Conservation (phyloP, 2,329 filamentous ascomycete genomes). For the Dothideomycetidae sp. region DNA sequence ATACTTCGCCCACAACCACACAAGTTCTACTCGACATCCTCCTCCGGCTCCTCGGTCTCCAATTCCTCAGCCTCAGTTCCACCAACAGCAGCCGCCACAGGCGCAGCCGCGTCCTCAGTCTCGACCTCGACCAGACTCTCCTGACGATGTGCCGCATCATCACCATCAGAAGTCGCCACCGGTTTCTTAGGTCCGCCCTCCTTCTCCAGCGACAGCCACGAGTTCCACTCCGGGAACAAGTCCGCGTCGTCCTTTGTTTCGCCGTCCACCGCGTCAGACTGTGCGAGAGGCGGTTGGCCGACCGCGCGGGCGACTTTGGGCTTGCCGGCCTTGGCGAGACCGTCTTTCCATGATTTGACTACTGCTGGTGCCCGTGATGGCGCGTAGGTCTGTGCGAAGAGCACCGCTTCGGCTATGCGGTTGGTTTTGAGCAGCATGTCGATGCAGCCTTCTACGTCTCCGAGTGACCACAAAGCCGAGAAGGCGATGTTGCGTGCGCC, state of each 20-base stretch:
- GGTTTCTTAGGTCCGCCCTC: conserved; percentile 42
- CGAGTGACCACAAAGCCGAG: conserved; percentile 74
- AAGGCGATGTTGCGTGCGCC: conserved; percentile 89
- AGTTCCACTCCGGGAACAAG: conserved; percentile 92
- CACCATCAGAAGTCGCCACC: conserved; percentile 23
- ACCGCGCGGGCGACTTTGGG: conserved; percentile 70
- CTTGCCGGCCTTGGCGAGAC: conserved; percentile 72
- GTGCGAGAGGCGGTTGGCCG: conserved; percentile 54
- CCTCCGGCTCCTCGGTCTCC: background rate
- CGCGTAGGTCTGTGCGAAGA: conserved; percentile 93
- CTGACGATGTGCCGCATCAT: conserved; percentile 10
- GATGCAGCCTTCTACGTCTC: conserved; percentile 68
- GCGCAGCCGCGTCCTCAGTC: conserved; percentile 9
- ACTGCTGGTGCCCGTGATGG: conserved; percentile 57
- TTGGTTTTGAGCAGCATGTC: conserved; percentile 66
- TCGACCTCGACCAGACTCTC: conserved; percentile 8
- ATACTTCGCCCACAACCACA: too few relatives aligned
- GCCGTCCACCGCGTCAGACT: conserved; percentile 10
- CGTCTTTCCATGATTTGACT: conserved; percentile 67
- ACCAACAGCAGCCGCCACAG: conserved; percentile 11
- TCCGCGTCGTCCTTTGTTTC: conserved; percentile 55
- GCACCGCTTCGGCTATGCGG: conserved; percentile 67
- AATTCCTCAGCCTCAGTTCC: conserved; percentile 9
- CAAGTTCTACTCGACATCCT: too few relatives aligned
- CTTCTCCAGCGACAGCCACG: conserved; percentile 68